phyloP scores from a whole-genome alignment of 179 eudicot genomes.

The Sideroxylon spinosum region DNA sequence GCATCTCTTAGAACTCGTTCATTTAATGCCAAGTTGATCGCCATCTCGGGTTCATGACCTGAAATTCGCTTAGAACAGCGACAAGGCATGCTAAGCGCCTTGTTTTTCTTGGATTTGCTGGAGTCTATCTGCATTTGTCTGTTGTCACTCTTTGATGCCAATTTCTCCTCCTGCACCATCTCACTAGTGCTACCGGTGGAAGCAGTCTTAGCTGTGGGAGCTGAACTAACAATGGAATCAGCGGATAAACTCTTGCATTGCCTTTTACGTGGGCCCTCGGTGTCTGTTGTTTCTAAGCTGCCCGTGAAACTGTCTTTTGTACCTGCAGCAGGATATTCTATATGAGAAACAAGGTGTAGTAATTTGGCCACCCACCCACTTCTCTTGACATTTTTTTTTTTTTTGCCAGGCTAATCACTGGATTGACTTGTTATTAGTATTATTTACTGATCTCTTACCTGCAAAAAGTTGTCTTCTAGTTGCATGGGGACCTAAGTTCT shows the following conservation, averaged over 20 bases:
- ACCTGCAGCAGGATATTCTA: conserved; percentile 4
- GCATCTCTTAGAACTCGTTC: conserved; percentile 31
- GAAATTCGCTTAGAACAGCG: conserved; percentile 62
- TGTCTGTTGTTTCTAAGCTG: conserved; percentile 10
- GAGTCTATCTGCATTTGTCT: conserved; percentile 23
- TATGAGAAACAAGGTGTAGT: background rate
- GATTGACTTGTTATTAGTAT: background rate
- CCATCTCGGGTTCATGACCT: conserved; percentile 24
- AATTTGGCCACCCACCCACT: background rate
- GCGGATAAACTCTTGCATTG: conserved; percentile 13
- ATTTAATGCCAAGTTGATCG: conserved; percentile 22
- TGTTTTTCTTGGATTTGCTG: conserved; percentile 31
- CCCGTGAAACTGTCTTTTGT: background rate
- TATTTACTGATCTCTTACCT: conserved; percentile 17
- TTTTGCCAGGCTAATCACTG: too few relatives aligned
- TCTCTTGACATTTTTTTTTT: background rate
- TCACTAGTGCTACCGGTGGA: conserved; percentile 11
- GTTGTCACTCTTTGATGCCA: conserved; percentile 4
- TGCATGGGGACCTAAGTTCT: conserved; percentile 11
- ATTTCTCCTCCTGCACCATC: conserved; percentile 15
- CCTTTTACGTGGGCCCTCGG: background rate
- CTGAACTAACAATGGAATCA: background rate
- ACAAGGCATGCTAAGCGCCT: conserved; percentile 21
- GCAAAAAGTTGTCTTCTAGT: conserved; percentile 18
- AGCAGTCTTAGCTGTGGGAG: background rate